These are phyloP conservation scores for Colletotrichum truncatum DNA, from an alignment of 2,329 filamentous ascomycete genomes.

Conservation along the genomic window DNA sequence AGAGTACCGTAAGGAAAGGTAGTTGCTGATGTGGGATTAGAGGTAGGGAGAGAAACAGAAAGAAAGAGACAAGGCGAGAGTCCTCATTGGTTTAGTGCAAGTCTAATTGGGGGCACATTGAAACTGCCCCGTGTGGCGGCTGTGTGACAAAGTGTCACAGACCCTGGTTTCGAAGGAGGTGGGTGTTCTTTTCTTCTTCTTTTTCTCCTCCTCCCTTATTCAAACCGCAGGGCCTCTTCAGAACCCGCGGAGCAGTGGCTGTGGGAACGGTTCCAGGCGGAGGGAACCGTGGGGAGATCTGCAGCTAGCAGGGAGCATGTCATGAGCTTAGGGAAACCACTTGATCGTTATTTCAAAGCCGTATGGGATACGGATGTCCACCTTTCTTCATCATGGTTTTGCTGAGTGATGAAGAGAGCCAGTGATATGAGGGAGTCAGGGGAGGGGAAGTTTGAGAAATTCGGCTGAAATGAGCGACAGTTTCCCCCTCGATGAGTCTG, in stretches of 20 bases:
- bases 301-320: slow-evolving; percentile 23
- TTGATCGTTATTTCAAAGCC: background rate
- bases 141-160: slow-evolving; percentile 32
- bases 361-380: background rate
- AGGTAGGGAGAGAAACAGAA: background rate
- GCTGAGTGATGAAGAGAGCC: background rate
- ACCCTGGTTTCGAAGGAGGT: slow-evolving; percentile 26
- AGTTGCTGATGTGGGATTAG: slow-evolving; percentile 9
- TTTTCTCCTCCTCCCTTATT: background rate
- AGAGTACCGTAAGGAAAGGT: background rate
- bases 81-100: background rate
- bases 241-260: background rate
- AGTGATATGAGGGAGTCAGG: background rate
- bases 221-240: background rate
- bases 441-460: background rate
- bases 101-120: slow-evolving; percentile 9
- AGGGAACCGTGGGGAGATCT: slow-evolving; percentile 10
- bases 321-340: background rate
- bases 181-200: background rate
- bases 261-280: background rate
- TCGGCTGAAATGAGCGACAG: background rate
- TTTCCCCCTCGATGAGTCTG: background rate
- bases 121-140: slow-evolving; percentile 30
- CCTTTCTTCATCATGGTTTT: no score
- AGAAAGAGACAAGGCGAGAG: background rate